Evolutionary conservation across 192 early-diverging fungal genomes (phyloP), one percentile per base, ranked within the genome.

Genomic region (Coemansia sp.): DNA sequence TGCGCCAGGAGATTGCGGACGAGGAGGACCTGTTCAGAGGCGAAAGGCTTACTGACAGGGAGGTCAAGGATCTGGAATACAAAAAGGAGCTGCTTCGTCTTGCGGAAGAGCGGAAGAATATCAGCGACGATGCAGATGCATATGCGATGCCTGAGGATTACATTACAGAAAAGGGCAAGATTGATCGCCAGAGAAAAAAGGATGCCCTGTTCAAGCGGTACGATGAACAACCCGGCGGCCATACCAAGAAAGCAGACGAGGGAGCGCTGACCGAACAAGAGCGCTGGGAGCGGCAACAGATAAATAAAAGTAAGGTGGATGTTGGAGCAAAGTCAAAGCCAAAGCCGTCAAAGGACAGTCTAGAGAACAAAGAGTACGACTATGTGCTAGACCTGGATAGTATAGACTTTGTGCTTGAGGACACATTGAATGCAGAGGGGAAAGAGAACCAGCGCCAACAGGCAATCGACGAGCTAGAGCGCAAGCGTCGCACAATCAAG

Each of bases 121-220:
- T 98, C 41, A 87, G 90, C 68, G 87, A 89, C 52, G 90, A 91
- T 39, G 84, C 87, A 11, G 94, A 95, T 65, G 95, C 88, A 18
- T 99, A 98, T 61, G 74, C 84, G 49, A 90, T 94, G 89, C 92
- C 92, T 6, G 92, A 93, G 72, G 96, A 98, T 75, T 99, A 98
- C 70, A 96, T 99, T 61, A 97, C 95, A 0, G 96, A 98, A 69
- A 97, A 97, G 77, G 97, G 97, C 61, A 96, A 98, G 67, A 89
- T 99, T 50, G 95, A 99, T 73, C 91, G 93, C 44, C 95, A 96
- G 61, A 96, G 94, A 79, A 93, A 95, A 64, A 91, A 96, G 42
- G 85, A 87, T 6, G 94, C 89, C 9, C 81, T 99, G 10, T 96
- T 96, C 77, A 81, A 84, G 72, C 85, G 96, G 32, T 99, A 99